Evolutionary conservation across 495 filamentous ascomycete species (phyloP).

Genomic region (Friedmanniomyces simplex): DNA sequence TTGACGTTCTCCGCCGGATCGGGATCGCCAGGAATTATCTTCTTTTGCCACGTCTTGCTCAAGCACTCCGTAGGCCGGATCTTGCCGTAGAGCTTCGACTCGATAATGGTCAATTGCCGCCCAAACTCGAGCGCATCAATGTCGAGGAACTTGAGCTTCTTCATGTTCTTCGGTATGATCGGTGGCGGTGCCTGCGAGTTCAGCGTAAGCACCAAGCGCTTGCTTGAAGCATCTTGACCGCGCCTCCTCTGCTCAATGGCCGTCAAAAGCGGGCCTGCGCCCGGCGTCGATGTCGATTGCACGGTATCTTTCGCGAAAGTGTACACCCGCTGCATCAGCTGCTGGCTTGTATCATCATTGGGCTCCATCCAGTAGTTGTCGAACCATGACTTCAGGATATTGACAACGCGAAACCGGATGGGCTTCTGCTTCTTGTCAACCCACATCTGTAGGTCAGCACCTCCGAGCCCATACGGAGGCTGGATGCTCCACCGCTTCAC

Average conservation of each 20-base stretch:
- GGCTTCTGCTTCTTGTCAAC: constrained; percentile 88
- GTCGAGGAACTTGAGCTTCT: constrained; percentile 97
- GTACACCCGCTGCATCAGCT: constrained; percentile 78
- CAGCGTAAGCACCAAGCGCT: constrained; percentile 75
- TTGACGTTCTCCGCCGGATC: constrained; percentile 94
- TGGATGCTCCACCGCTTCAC: constrained; percentile 86
- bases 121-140: constrained; percentile 95
- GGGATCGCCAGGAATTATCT: constrained; percentile 65
- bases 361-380: constrained; percentile 98
- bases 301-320: constrained; percentile 86
- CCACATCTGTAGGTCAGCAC: constrained; percentile 75
- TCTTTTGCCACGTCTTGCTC: constrained; percentile 98
- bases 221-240: constrained; percentile 79
- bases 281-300: constrained; percentile 82
- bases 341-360: constrained; percentile 66
- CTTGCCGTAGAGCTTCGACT: constrained; percentile 87
- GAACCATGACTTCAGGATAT: constrained; percentile 96
- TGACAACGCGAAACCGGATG: constrained; percentile 90
- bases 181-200: constrained; percentile 63
- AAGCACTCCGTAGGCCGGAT: constrained; percentile 91
- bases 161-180: constrained; percentile 98
- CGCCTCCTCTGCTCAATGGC: constrained; percentile 77
- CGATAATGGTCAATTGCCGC: constrained; percentile 91
- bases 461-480: constrained; percentile 71
- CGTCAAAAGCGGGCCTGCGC: constrained; percentile 66